These are phyloP conservation scores for Lodderomyces orthopsilosis DNA, from an alignment of 1,139 yeast species.

Conservation along the genomic window DNA sequence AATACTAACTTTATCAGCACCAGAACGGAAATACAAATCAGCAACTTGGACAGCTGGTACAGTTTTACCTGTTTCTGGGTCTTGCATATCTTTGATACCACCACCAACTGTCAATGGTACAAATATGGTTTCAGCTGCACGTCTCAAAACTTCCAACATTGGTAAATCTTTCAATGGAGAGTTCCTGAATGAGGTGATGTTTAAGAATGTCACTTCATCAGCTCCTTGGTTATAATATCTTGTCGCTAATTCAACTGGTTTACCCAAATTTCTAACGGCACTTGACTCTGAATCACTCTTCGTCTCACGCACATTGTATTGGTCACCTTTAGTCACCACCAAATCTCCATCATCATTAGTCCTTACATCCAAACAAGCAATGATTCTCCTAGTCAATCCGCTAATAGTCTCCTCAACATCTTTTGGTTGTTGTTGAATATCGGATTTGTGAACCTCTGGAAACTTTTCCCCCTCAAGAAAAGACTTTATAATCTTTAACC, in stretches of 20 bases:
- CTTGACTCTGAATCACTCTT: constrained; percentile 38
- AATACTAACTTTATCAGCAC: constrained; percentile 96
- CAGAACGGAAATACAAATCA: constrained; percentile 83
- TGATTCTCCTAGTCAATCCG: constrained; percentile 84
- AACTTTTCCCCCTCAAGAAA: constrained; percentile 57
- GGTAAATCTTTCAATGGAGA: constrained; percentile 91
- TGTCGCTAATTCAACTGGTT: constrained; percentile 92
- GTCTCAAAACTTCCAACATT: constrained; percentile 82
- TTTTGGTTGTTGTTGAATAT: constrained; percentile 19
- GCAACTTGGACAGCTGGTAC: constrained; percentile 91
- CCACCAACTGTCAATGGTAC: constrained; percentile 98
- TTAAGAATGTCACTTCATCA: constrained; percentile 90
- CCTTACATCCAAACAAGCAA: constrained; percentile 96
- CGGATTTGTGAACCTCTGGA: constrained; percentile 19
- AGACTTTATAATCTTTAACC: constrained; percentile 68
- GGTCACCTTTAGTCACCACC: constrained; percentile 97
- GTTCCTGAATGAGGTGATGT: constrained; percentile 91
- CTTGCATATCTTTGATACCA: constrained; percentile 86
- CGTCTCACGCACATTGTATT: constrained; percentile 90
- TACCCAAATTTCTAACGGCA: constrained; percentile 82
- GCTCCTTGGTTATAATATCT: constrained; percentile 92
- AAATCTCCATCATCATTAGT: constrained; percentile 90
- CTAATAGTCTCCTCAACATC: constrained; percentile 47
- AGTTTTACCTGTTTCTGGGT: constrained; percentile 66
- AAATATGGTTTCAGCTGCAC: constrained; percentile 85